Percentiles rank a stretch among this genome's conserved stretches.
Evolutionary conservation across 805 yeast genomes (phyloP).

Genomic region (Wickerhamiella siamensis): DNA sequence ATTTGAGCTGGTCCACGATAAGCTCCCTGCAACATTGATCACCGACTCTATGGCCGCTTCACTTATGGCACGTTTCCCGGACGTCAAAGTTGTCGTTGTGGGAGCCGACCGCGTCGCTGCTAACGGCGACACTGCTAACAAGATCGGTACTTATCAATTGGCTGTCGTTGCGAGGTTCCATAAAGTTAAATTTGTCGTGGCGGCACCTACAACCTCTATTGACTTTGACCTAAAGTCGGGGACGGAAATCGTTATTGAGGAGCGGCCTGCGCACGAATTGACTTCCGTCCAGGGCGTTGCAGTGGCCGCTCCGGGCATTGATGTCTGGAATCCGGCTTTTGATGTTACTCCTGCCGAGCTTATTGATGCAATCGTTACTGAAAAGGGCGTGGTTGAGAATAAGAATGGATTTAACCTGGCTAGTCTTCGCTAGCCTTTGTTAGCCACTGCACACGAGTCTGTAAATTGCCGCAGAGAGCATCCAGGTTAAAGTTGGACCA

Average conservation of each 20-base stretch:
- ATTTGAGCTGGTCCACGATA: conserved; percentile 71
- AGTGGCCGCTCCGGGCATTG: conserved; percentile 68
- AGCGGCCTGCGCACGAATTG: conserved; percentile 69
- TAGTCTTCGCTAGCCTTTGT: too few species aligned
- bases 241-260: conserved; percentile 67
- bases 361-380: conserved; percentile 85
- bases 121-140: conserved; percentile 94
- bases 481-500: background rate
- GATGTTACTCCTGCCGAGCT: conserved; percentile 78
- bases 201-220: conserved; percentile 88
- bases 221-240: conserved; percentile 58
- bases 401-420: conserved; percentile 9
- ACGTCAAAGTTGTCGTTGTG: conserved; percentile 77
- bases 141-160: conserved; percentile 87
- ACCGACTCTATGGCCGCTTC: conserved; percentile 89
- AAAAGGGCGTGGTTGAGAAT: conserved; percentile 45
- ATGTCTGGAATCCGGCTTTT: conserved; percentile 93
- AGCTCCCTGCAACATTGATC: conserved; percentile 74
- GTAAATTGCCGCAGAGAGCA: background rate
- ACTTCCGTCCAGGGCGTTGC: conserved; percentile 61
- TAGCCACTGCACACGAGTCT: too few species aligned
- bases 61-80: conserved; percentile 42
- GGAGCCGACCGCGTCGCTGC: conserved; percentile 91
- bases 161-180: conserved; percentile 56
- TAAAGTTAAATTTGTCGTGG: conserved; percentile 73